These are phyloP conservation scores for Xylaria curta DNA, from an alignment of 495 filamentous ascomycete species.

Conservation along the genomic window DNA sequence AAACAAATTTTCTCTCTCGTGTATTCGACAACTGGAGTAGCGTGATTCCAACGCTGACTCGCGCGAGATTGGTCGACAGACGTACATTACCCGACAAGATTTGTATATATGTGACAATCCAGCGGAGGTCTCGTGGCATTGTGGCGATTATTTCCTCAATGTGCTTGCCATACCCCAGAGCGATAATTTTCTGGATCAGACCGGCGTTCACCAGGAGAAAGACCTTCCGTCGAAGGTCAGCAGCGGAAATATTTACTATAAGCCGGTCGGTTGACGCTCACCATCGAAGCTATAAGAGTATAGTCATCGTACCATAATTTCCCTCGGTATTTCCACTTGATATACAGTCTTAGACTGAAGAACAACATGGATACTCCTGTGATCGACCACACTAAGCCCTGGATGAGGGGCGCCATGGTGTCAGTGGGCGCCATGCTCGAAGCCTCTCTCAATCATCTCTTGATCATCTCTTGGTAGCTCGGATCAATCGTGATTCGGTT, in stretches of 20 bases:
- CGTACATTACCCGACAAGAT: constrained; percentile 10
- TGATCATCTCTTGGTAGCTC: too few species aligned
- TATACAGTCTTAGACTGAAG: constrained; percentile 11
- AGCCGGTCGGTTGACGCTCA: neutral
- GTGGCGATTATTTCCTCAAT: neutral
- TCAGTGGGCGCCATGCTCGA: constrained; percentile 13
- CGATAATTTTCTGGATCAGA: neutral
- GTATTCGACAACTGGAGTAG: constrained; percentile 3
- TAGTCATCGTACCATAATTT: constrained; percentile 21
- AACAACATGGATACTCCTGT: neutral
- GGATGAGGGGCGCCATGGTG: constrained; percentile 13
- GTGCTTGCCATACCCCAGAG: constrained; percentile 10
- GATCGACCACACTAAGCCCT: constrained; percentile 5
- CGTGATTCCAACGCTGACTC: constrained; percentile 18
- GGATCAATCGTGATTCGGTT: neutral
- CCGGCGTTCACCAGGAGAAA: constrained; percentile 10
- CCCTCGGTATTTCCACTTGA: constrained; percentile 23
- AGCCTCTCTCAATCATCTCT: constrained; percentile 6
- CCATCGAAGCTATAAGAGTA: constrained; percentile 10
- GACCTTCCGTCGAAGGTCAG: neutral
- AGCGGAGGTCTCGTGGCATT: neutral
- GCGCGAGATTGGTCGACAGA: constrained; percentile 12
- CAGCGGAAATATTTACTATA: too few species aligned
- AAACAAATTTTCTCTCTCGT: constrained; percentile 12
- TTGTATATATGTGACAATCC: constrained; percentile 17